A percentile compares a stretch with the other conserved stretches of the same genome.
These are phyloP conservation scores for Penicillium corylophilum DNA, from an alignment of 2,329 filamentous ascomycete species.

Conservation along the genomic window DNA sequence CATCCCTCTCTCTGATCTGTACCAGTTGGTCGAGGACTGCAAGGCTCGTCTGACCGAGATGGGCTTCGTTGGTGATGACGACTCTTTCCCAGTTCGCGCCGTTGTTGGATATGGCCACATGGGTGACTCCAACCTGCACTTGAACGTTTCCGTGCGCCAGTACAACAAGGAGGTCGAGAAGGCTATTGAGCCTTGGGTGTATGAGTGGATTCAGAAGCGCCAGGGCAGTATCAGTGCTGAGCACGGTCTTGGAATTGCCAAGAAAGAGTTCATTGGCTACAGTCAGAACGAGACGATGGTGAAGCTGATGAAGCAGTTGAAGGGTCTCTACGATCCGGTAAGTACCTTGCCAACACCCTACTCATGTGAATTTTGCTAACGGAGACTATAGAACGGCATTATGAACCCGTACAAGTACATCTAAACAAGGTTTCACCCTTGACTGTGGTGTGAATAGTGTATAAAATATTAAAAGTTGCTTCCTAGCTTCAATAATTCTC, in stretches of 20 bases:
- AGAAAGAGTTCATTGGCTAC: conserved; percentile 94
- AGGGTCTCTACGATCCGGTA: conserved; percentile 90
- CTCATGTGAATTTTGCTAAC: conserved; percentile 15
- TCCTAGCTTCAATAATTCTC: neutral
- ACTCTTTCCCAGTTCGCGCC: conserved; percentile 74
- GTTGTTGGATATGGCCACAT: conserved; percentile 98
- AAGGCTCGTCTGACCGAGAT: conserved; percentile 68
- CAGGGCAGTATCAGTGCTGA: conserved; percentile 95
- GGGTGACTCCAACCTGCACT: conserved; percentile 92
- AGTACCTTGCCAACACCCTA: conserved; percentile 39
- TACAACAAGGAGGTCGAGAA: conserved; percentile 88
- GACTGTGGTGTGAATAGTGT: conserved; percentile 1
- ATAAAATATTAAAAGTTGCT: conserved; percentile 1
- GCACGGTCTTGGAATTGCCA: conserved; percentile 88
- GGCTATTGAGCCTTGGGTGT: conserved; percentile 88
- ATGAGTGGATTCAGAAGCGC: conserved; percentile 89
- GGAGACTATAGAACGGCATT: conserved; percentile 72
- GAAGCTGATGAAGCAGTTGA: conserved; percentile 90
- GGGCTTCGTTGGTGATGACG: conserved; percentile 74
- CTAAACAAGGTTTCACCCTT: conserved; percentile 17
- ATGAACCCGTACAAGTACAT: conserved; percentile 99
- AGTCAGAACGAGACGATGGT: conserved; percentile 86
- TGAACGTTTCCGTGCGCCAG: conserved; percentile 79
- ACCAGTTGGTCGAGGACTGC: conserved; percentile 83
- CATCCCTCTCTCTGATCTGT: conserved; percentile 84